Conservation (phyloP, 2,329 filamentous ascomycete genomes). For the Microcyclosporella mali region DNA sequence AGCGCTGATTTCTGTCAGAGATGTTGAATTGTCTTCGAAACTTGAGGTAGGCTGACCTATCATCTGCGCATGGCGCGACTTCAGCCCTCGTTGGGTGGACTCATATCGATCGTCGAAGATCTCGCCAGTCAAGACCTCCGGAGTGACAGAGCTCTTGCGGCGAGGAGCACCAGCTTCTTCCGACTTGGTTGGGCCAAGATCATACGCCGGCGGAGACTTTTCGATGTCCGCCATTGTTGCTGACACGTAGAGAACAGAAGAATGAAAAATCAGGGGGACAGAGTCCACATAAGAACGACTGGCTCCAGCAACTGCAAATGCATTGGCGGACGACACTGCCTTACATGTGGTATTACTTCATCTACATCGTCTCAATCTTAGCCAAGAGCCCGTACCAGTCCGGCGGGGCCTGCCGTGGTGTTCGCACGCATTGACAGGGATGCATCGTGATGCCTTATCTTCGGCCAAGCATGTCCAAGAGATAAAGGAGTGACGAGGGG, state of each 20-base stretch:
- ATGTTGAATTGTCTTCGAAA: background rate
- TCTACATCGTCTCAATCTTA: no score
- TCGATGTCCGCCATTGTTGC: conserved; percentile 2
- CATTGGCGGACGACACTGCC: no score
- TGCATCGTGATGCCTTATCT: conserved; percentile 8
- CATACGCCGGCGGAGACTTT: conserved; percentile 4
- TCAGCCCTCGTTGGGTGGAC: conserved; percentile 36
- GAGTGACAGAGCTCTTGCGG: conserved; percentile 14
- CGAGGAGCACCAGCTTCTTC: conserved; percentile 8
- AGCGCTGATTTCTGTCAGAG: conserved; percentile 12
- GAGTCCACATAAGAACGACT: no score
- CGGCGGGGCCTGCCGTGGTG: no score
- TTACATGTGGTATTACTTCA: no score
- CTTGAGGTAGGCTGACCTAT: conserved; percentile 11
- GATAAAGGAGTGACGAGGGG: conserved; percentile 3
- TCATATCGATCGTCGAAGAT: conserved; percentile 30
- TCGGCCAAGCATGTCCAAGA: conserved; percentile 11
- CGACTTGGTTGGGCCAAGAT: conserved; percentile 3
- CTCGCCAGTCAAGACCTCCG: conserved; percentile 21
- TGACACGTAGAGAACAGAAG: background rate
- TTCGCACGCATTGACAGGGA: no score
- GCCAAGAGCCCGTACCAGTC: no score
- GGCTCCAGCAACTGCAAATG: no score
- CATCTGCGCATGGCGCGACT: conserved; percentile 34
- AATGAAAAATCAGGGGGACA: no score